Evolutionary conservation across 2,329 filamentous ascomycete genomes (phyloP).

Genomic region (Fusarium sp.): DNA sequence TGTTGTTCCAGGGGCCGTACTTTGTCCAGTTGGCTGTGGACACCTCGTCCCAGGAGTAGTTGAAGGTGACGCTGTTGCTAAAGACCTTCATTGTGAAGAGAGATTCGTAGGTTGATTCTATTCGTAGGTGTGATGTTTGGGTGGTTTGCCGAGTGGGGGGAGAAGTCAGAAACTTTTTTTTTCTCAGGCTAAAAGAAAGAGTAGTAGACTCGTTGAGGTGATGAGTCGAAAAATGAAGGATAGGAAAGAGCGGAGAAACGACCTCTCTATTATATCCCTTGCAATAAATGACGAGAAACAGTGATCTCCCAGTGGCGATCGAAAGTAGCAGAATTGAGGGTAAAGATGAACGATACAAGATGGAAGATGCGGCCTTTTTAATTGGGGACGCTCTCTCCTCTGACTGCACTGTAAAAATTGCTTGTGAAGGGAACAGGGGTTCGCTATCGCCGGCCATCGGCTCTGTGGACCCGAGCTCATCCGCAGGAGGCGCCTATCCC

Average conservation of each 20-base stretch:
- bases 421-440: constrained; percentile 44
- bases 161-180: constrained; percentile 39
- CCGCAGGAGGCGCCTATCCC: constrained; percentile 22
- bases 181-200: constrained; percentile 12
- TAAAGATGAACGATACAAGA: constrained; percentile 29
- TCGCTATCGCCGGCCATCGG: constrained; percentile 47
- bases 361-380: constrained; percentile 43
- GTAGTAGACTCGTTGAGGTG: constrained; percentile 2
- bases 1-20: constrained; percentile 99
- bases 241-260: constrained; percentile 5
- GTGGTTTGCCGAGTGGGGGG: constrained; percentile 19
- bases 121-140: constrained; percentile 6
- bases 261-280: constrained; percentile 32
- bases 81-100: constrained; percentile 87
- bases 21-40: constrained; percentile 98
- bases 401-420: constrained; percentile 39
- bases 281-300: constrained; percentile 26
- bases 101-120: constrained; percentile 10
- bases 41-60: constrained; percentile 99
- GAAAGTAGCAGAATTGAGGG: constrained; percentile 27
- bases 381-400: constrained; percentile 18
- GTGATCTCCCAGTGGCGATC: constrained; percentile 36
- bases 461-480: constrained; percentile 37
- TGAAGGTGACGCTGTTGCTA: constrained; percentile 86
- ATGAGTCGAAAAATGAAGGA: constrained; percentile 11